Evolutionary conservation across 1,284 basidiomycete species (phyloP).

Genomic region (Tylopilus orsonianus): DNA sequence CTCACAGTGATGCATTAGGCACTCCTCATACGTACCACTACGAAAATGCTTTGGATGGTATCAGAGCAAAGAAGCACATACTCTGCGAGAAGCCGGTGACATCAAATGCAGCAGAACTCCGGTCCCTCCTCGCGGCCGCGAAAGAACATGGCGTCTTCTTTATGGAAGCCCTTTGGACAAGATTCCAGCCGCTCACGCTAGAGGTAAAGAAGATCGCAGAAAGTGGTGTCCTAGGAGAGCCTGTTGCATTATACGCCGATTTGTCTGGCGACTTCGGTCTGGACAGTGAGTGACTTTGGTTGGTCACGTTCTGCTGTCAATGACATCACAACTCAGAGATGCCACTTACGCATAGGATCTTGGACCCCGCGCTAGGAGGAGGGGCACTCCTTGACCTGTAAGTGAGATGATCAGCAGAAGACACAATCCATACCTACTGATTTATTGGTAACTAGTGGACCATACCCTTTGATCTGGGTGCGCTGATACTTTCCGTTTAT

Average conservation of each 20-base stretch:
- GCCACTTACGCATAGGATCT: conserved; percentile 69
- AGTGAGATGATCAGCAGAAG: conserved; percentile 24
- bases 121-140: conserved; percentile 69
- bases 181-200: conserved; percentile 70
- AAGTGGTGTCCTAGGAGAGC: conserved; percentile 59
- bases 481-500: conserved; percentile 1
- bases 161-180: conserved; percentile 87
- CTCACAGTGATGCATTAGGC: conserved; percentile 41
- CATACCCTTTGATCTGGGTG: conserved; percentile 83
- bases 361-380: conserved; percentile 81
- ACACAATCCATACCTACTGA: conserved; percentile 1
- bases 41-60: conserved; percentile 71
- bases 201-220: conserved; percentile 68
- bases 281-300: conserved; percentile 51
- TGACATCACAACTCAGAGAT: conserved; percentile 45
- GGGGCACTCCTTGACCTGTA: conserved; percentile 85
- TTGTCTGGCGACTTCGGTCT: conserved; percentile 72
- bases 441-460: conserved; percentile 50
- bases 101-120: conserved; percentile 61
- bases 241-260: conserved; percentile 68
- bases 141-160: conserved; percentile 79
- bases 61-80: conserved; percentile 82
- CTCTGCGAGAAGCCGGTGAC: conserved; percentile 85
- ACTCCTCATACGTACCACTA: conserved; percentile 90
- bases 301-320: neutral